Evolutionary conservation across 2,329 filamentous ascomycete genomes (phyloP).

Genomic region (Apiospora hydei): DNA sequence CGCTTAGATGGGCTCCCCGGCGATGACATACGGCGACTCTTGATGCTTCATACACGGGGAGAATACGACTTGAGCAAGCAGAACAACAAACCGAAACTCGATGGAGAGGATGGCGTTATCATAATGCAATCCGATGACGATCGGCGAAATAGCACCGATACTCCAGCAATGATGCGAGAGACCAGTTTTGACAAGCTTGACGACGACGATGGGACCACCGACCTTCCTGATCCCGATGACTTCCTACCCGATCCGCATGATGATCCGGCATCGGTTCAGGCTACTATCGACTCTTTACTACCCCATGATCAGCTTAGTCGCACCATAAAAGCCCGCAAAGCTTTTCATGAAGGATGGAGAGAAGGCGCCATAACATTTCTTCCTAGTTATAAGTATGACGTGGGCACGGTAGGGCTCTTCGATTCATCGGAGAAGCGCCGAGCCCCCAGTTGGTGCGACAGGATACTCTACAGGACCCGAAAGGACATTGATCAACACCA

Average conservation of each 20-base stretch:
- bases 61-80: conserved; percentile 70
- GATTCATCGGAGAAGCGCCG: conserved; percentile 95
- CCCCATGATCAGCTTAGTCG: conserved; percentile 87
- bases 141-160: conserved; percentile 25
- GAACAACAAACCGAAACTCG: conserved; percentile 46
- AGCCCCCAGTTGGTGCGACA: conserved; percentile 95
- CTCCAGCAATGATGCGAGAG: conserved; percentile 42
- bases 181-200: conserved; percentile 39
- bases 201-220: conserved; percentile 44
- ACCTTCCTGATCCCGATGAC: conserved; percentile 69
- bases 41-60: conserved; percentile 82
- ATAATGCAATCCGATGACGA: conserved; percentile 52
- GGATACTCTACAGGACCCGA: conserved; percentile 84
- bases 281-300: conserved; percentile 84
- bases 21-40: conserved; percentile 84
- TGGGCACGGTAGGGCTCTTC: conserved; percentile 90
- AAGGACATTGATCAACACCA: conserved; percentile 73
- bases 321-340: conserved; percentile 77
- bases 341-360: conserved; percentile 89
- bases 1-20: conserved; percentile 87
- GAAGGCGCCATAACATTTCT: conserved; percentile 89
- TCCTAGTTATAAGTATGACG: conserved; percentile 97
- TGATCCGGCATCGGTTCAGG: conserved; percentile 86
- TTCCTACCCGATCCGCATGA: conserved; percentile 72
- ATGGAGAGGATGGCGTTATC: conserved; percentile 57